A percentile compares a stretch with the other conserved stretches of the same genome.
Conservation (phyloP, 257 asterid genomes). For the Ligustrum vulgare region DNA sequence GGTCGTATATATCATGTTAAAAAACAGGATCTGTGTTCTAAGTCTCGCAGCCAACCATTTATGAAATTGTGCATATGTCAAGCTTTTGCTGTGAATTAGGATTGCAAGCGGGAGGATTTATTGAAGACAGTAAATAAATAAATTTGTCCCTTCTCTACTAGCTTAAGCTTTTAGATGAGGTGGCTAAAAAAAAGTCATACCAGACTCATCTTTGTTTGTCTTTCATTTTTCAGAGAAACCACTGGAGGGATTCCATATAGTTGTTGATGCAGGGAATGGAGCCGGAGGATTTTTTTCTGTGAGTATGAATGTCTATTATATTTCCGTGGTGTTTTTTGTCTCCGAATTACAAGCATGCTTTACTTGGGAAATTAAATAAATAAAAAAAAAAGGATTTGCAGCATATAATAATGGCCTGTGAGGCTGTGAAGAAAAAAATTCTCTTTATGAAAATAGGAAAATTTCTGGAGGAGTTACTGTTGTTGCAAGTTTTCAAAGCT, state of each 20-base stretch:
- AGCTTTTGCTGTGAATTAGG: neutral
- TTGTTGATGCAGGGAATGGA: constrained; percentile 99
- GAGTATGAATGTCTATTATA: constrained; percentile 37
- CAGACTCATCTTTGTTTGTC: constrained; percentile 29
- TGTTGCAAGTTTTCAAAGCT: constrained; percentile 20
- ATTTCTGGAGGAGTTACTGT: neutral
- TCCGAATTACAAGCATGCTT: constrained; percentile 7
- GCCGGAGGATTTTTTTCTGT: constrained; percentile 99
- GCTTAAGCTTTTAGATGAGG: neutral
- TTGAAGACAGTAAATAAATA: neutral
- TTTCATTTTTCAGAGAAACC: constrained; percentile 76
- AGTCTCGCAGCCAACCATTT: neutral
- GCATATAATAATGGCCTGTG: constrained; percentile 2
- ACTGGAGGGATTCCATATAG: constrained; percentile 91
- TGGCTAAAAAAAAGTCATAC: constrained; percentile 6
- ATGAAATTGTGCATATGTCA: neutral
- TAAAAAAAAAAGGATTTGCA: neutral
- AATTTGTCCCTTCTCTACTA: neutral
- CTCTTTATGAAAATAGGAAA: neutral
- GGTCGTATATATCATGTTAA: neutral
- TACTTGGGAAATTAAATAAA: neutral
- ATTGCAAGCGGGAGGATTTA: neutral
- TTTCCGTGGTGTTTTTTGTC: constrained; percentile 8
- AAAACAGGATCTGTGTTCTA: neutral
- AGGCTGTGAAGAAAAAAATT: neutral